phyloP scores from a whole-genome alignment of 257 asterid genomes.

The Datura wrightii region DNA sequence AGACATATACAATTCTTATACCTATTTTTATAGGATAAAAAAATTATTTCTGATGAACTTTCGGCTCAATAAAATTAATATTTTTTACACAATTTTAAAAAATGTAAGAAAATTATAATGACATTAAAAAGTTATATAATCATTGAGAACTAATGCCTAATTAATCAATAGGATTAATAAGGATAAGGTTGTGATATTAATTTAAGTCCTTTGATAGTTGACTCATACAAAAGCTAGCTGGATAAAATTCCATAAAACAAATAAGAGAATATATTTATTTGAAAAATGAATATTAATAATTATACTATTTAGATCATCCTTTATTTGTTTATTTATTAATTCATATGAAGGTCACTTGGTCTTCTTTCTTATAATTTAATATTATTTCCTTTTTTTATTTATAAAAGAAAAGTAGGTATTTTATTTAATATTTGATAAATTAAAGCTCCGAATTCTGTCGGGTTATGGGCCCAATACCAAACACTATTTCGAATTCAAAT shows the following conservation, averaged over 20 bases:
- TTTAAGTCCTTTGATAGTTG: background rate
- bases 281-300: background rate
- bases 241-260: background rate
- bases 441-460: background rate
- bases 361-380: background rate
- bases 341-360: background rate
- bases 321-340: background rate
- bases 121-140: background rate
- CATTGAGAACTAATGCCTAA: background rate
- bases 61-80: no score
- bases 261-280: background rate
- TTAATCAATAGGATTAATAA: background rate
- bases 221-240: slow-evolving; percentile 15
- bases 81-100: no score
- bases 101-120: background rate
- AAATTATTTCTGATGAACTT: no score
- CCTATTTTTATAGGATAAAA: no score
- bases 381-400: background rate
- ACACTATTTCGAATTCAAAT: slow-evolving; percentile 14
- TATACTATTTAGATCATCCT: background rate
- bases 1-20: no score
- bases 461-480: slow-evolving; percentile 9
- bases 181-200: background rate
- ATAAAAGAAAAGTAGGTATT: background rate
- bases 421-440: background rate